A percentile compares a stretch with the other conserved stretches of the same genome.
Evolutionary conservation across 768 basidiomycete species (phyloP).

Genomic region (Termitomyces sp.): DNA sequence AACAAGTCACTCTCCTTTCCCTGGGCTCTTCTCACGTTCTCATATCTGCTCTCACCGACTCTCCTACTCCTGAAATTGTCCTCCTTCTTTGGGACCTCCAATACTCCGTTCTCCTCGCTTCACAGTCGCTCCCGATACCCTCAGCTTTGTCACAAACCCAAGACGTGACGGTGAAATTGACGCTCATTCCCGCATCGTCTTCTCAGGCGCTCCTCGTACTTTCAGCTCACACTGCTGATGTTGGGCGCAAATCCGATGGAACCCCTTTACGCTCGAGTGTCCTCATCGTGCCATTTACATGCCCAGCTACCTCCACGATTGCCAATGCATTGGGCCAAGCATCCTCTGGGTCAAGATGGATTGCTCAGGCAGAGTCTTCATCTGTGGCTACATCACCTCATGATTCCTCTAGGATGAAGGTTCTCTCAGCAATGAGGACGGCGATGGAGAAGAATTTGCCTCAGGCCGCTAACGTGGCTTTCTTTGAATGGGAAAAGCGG

Average conservation of each 20-base stretch:
- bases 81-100: conserved; percentile 67
- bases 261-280: conserved; percentile 42
- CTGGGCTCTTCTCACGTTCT: conserved; percentile 55
- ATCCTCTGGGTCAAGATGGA: conserved; percentile 13
- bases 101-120: conserved; percentile 58
- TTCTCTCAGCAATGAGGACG: conserved; percentile 18
- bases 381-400: not conserved
- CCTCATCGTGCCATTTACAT: conserved; percentile 51
- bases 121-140: conserved; percentile 45
- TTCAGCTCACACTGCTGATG: conserved; percentile 25
- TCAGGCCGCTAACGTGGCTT: conserved; percentile 51
- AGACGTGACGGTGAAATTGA: conserved; percentile 21
- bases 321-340: conserved; percentile 21
- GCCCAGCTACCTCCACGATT: conserved; percentile 53
- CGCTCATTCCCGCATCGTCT: conserved; percentile 26
- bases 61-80: conserved; percentile 36
- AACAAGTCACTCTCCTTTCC: conserved; percentile 35
- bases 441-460: conserved; percentile 28
- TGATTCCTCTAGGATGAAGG: conserved; percentile 15
- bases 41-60: conserved; percentile 36
- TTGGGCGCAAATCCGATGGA: conserved; percentile 17
- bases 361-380: not conserved
- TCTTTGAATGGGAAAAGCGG: conserved; percentile 53
- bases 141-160: conserved; percentile 28
- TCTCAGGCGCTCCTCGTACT: conserved; percentile 50